Evolutionary conservation across 1,139 yeast species (phyloP).

Genomic region (Geotrichum restrictum): DNA sequence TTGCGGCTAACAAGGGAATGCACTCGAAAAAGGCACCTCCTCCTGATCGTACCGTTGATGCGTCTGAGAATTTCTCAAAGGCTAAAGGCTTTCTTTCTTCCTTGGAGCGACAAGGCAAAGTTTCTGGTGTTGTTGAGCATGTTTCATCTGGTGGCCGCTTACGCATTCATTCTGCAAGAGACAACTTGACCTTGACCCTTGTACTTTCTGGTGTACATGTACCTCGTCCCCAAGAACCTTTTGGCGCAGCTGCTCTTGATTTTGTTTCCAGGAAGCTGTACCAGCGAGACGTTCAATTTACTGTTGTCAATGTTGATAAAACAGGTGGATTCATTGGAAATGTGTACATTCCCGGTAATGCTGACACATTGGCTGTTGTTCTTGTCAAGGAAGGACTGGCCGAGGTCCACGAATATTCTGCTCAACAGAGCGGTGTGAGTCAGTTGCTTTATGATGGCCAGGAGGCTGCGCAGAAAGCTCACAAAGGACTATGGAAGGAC

Average conservation of each 20-base stretch:
- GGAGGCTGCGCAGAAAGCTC: constrained; percentile 52
- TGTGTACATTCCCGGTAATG: constrained; percentile 50
- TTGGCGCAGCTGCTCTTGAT: constrained; percentile 53
- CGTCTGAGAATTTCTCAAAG: constrained; percentile 67
- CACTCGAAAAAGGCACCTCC: constrained; percentile 56
- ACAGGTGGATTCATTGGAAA: constrained; percentile 80
- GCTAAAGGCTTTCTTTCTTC: constrained; percentile 73
- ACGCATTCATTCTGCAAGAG: constrained; percentile 64
- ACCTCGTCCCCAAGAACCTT: constrained; percentile 45
- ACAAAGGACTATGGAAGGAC: constrained; percentile 64
- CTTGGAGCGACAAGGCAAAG: constrained; percentile 60
- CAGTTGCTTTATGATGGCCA: constrained; percentile 59
- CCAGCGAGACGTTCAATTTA: constrained; percentile 72
- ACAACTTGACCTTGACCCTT: constrained; percentile 63
- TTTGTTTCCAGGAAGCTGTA: constrained; percentile 53
- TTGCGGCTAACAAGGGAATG: constrained; percentile 57
- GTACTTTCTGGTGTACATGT: constrained; percentile 68
- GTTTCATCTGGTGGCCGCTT: constrained; percentile 66
- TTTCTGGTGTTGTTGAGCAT: constrained; percentile 68
- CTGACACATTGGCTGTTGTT: constrained; percentile 56
- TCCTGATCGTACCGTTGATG: constrained; percentile 66
- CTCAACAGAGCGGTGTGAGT: constrained; percentile 54
- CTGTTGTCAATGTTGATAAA: constrained; percentile 67
- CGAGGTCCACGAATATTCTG: constrained; percentile 62
- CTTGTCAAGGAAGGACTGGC: constrained; percentile 64